Evolutionary conservation across 495 filamentous ascomycete genomes (phyloP).

Genomic region (Oidiodendron maius): DNA sequence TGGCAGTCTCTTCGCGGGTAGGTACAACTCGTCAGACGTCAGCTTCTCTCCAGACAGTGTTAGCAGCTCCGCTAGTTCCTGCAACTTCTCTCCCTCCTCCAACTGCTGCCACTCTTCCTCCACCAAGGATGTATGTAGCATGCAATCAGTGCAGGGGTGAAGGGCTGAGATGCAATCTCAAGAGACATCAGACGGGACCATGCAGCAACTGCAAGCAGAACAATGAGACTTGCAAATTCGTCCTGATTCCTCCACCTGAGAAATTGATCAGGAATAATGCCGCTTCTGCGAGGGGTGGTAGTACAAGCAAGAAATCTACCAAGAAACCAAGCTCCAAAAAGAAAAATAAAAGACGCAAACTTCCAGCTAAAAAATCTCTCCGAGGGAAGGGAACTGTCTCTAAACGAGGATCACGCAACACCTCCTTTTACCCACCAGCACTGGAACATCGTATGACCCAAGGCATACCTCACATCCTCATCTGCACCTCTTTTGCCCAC

Average conservation of each 20-base stretch:
- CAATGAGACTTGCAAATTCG: slow-evolving; percentile 8
- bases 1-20: no score
- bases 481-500: slow-evolving; percentile 12
- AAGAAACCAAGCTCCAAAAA: not conserved
- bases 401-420: no score
- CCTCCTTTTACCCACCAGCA: no score
- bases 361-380: no score
- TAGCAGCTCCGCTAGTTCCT: not conserved
- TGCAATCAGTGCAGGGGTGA: slow-evolving; percentile 14
- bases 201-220: slow-evolving; percentile 6
- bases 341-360: no score
- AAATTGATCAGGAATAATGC: no score
- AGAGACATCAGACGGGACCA: slow-evolving; percentile 4
- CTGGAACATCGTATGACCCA: not conserved
- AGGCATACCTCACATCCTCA: slow-evolving; percentile 1
- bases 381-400: no score
- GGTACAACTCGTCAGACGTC: no score
- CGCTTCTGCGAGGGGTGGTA: not conserved
- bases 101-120: not conserved
- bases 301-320: not conserved
- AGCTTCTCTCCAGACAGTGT: no score
- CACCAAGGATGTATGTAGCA: slow-evolving; percentile 1
- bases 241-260: not conserved
- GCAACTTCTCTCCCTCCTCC: not conserved
- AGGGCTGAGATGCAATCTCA: slow-evolving; percentile 5